These are phyloP conservation scores for Pterocarpus santalinus DNA, from an alignment of 306 rosid genomes.

Conservation along the genomic window DNA sequence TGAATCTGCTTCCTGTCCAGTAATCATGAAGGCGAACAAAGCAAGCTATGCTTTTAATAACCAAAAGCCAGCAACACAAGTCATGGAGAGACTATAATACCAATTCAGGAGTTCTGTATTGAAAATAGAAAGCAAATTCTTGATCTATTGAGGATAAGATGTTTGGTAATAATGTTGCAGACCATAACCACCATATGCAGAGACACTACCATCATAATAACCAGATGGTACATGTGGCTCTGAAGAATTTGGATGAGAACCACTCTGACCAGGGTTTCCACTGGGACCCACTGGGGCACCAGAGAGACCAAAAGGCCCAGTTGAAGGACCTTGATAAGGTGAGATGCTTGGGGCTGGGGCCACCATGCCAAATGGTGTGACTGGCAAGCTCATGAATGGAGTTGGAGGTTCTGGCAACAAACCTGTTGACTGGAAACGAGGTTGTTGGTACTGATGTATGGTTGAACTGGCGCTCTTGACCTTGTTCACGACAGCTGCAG, in stretches of 20 bases:
- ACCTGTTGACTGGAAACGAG: slow-evolving; percentile 59
- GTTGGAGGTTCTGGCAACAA: slow-evolving; percentile 58
- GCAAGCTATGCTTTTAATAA: slow-evolving; percentile 42
- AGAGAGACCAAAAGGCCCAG: slow-evolving; percentile 63
- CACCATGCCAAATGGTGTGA: slow-evolving; percentile 65
- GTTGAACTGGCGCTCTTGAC: slow-evolving; percentile 41
- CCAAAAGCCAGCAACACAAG: slow-evolving; percentile 43
- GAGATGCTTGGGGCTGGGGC: slow-evolving; percentile 59
- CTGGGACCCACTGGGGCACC: slow-evolving; percentile 66
- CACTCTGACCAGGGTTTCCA: slow-evolving; percentile 59
- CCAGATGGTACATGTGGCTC: slow-evolving; percentile 57
- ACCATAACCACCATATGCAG: slow-evolving; percentile 69
- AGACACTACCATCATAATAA: slow-evolving; percentile 56
- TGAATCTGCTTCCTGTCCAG: slow-evolving; percentile 47
- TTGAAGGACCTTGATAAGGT: slow-evolving; percentile 61
- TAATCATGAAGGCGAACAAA: slow-evolving; percentile 44
- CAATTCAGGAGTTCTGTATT: slow-evolving; percentile 50
- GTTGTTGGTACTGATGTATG: slow-evolving; percentile 57
- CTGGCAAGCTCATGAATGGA: slow-evolving; percentile 60
- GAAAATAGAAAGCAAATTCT: slow-evolving; percentile 31
- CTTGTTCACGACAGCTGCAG: slow-evolving; percentile 49
- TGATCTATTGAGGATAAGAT: slow-evolving; percentile 69
- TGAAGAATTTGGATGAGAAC: slow-evolving; percentile 60
- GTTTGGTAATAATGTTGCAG: slow-evolving; percentile 59
- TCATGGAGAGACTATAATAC: slow-evolving; percentile 44